These are phyloP conservation scores for Vickermania ingenoplastis DNA, from an alignment of 208 protist genomes.

Conservation along the genomic window DNA sequence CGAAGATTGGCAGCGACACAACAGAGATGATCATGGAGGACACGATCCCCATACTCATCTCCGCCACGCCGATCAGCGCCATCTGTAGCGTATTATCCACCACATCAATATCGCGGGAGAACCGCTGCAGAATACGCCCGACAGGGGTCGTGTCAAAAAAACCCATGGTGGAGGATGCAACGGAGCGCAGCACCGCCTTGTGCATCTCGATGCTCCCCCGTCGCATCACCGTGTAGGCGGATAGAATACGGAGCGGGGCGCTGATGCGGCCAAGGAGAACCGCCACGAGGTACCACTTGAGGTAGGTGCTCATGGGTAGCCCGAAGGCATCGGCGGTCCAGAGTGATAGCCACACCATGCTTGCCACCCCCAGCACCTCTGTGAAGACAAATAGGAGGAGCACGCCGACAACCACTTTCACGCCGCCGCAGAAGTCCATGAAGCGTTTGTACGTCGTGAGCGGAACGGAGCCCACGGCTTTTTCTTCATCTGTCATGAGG, in stretches of 20 bases:
- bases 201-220: conserved; percentile 36
- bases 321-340: conserved; percentile 30
- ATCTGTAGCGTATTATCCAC: conserved; percentile 61
- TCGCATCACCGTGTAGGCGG: conserved; percentile 26
- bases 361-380: conserved; percentile 32
- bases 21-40: conserved; percentile 44
- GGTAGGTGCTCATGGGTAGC: conserved; percentile 16
- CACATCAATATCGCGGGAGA: conserved; percentile 82
- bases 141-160: conserved; percentile 95
- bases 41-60: conserved; percentile 39
- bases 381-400: conserved; percentile 49
- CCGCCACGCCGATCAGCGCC: conserved; percentile 46
- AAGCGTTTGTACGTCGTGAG: conserved; percentile 53
- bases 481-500: conserved; percentile 57
- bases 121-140: conserved; percentile 93
- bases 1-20: conserved; percentile 32
- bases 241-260: conserved; percentile 23
- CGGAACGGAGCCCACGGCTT: conserved; percentile 43
- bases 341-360: conserved; percentile 56
- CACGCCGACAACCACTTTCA: conserved; percentile 16
- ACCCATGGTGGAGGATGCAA: conserved; percentile 40
- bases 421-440: conserved; percentile 37
- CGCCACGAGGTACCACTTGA: conserved; percentile 32
- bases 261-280: conserved; percentile 21
- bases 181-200: conserved; percentile 29